Evolutionary conservation across 495 filamentous ascomycete species (phyloP), one percentile per base, ranked within the genome.

Genomic region (Aspergillus steynii): DNA sequence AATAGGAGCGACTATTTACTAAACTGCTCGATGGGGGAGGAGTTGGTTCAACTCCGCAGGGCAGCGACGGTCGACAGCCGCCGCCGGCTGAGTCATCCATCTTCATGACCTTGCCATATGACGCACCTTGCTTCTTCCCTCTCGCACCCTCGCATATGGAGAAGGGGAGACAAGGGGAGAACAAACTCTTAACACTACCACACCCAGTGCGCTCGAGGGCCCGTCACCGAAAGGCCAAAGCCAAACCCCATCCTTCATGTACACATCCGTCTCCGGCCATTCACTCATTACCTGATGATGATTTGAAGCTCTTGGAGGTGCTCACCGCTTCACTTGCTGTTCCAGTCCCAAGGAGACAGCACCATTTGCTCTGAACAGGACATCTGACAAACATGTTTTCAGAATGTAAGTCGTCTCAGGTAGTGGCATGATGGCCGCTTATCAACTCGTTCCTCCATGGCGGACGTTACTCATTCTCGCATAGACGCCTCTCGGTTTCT

Each of bases 401-500:
- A 37, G 94, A 97, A 89, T 97, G 93, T 96, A 85, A 80, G 93
- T 82, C 42, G 32, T 62, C 27, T 34, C 27, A 42, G 7, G 12
- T 42, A 42, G 37, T 1, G 14, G 1, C 37, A 14, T 42, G 37
- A 12, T 42, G 12, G 8, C 14, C 27, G 14, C 8, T 20, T 5
- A 14, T 52, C 27, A n/a, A 25, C 7, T 48, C 51, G 10, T 25
- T 28, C 9, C 20, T 1, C 34, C 26, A 14, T 51, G 20, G 42
- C 31, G 27, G n/a, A 61, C 31, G 29, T 60, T 70, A 61, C 71
- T 65, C 59, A 55, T 51, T 48, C 46, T 31, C 50, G 48, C 48
- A 9, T 27, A 99, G 95, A 99, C 89, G 95, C 95, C 66, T 98
- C 96, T 56, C 89, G 89, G 55, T 99, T 99, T 72, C 87, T 99